phyloP scores from a whole-genome alignment of 306 rosid species.

The Malus orientalis region DNA sequence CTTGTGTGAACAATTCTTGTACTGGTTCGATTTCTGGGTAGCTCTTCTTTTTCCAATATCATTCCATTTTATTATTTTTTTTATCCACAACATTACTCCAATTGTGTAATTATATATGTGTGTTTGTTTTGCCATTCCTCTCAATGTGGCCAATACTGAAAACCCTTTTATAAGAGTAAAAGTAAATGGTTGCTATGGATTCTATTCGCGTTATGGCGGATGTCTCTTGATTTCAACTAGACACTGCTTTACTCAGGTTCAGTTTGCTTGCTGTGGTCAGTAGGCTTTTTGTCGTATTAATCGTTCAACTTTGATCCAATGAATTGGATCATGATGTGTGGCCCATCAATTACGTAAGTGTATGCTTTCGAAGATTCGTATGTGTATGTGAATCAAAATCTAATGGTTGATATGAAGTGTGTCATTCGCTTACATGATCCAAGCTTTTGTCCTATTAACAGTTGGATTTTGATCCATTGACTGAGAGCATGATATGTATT shows the following conservation, averaged over 20 bases:
- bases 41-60: neutral
- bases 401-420: neutral
- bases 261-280: neutral
- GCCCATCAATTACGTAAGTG: neutral
- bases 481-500: neutral
- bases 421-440: neutral
- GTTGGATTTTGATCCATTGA: neutral
- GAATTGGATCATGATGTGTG: neutral
- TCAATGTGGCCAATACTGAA: neutral
- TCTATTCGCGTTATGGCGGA: neutral
- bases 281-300: neutral
- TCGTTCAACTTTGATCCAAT: neutral
- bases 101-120: neutral
- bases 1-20: neutral
- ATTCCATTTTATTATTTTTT: neutral
- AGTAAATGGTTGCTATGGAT: neutral
- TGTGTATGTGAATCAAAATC: neutral
- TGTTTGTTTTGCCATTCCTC: neutral
- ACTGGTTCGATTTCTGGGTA: neutral
- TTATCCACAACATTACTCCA: neutral
- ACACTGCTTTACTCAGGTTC: neutral
- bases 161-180: neutral
- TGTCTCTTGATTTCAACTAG: neutral
- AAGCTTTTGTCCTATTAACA: neutral
- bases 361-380: neutral